These are phyloP conservation scores for Leccinum solheimii DNA, from an alignment of 1,284 basidiomycete species.

Conservation along the genomic window DNA sequence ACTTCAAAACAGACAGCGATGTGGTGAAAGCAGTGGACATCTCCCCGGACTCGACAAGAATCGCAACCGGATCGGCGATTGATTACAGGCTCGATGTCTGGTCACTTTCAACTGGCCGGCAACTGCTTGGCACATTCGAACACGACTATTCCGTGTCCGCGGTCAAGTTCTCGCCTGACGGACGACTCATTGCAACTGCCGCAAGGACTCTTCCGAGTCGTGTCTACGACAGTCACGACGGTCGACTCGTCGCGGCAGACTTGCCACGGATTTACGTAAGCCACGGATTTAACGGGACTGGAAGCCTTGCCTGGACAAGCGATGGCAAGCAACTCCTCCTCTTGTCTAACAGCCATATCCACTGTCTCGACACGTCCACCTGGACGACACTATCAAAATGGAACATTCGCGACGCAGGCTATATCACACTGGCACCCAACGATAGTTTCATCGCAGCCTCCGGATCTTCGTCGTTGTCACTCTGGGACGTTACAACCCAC, in stretches of 20 bases:
- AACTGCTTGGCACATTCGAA: background rate
- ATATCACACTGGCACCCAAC: background rate
- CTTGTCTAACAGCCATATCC: background rate
- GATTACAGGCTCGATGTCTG: background rate
- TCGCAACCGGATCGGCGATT: background rate
- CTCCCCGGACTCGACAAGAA: background rate
- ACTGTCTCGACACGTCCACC: background rate
- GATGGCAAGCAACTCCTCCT: background rate
- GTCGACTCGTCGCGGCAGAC: too few species aligned
- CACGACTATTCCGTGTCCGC: too few species aligned
- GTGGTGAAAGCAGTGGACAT: background rate
- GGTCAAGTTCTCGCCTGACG: too few species aligned
- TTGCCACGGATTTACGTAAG: too few species aligned
- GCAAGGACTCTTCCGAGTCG: too few species aligned
- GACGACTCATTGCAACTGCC: too few species aligned
- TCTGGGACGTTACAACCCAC: background rate
- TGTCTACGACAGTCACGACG: too few species aligned
- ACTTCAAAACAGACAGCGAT: background rate
- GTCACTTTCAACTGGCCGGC: background rate
- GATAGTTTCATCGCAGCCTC: background rate
- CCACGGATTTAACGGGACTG: too few species aligned
- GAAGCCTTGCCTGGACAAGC: background rate
- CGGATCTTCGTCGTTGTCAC: background rate
- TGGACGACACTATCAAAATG: background rate
- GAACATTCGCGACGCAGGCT: background rate